Conservation (phyloP, 257 asterid genomes). For the Nicotiana benthamiana region DNA sequence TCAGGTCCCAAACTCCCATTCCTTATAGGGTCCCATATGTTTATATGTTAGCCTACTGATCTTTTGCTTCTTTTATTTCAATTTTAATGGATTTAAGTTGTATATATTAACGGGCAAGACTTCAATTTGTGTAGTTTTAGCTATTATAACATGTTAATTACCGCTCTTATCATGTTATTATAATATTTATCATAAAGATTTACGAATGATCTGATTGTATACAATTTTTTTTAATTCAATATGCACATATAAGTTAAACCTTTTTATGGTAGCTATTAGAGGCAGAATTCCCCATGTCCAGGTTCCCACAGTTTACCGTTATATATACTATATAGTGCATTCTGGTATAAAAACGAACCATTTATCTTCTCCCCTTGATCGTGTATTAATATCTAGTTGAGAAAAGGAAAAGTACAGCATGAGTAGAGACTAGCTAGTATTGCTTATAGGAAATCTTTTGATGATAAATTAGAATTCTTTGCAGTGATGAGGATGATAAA, state of each 20-base stretch:
- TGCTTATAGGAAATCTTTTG: not conserved
- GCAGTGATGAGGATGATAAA: not conserved
- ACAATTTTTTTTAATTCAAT: too few relatives aligned
- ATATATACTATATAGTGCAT: not conserved
- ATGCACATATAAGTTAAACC: too few relatives aligned
- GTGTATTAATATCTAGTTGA: not conserved
- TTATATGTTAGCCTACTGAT: not conserved
- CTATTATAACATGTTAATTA: too few relatives aligned
- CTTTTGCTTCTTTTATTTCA: not conserved
- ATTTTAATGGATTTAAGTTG: too few relatives aligned
- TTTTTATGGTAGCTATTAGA: not conserved
- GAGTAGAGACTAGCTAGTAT: not conserved
- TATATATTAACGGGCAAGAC: too few relatives aligned
- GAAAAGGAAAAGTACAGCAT: not conserved
- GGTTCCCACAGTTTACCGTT: not conserved
- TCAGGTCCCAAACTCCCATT: not conserved
- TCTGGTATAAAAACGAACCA: not conserved
- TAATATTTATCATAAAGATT: too few relatives aligned
- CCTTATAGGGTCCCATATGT: constrained; percentile 8
- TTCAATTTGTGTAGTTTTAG: too few relatives aligned
- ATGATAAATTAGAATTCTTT: not conserved
- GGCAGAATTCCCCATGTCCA: not conserved
- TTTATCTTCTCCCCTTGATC: not conserved
- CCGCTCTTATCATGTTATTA: too few relatives aligned
- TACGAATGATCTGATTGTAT: too few relatives aligned